A percentile compares a stretch with the other conserved stretches of the same genome.
Evolutionary conservation across 1,284 basidiomycete genomes (phyloP).

Genomic region (Cutaneotrichosporon sp.): DNA sequence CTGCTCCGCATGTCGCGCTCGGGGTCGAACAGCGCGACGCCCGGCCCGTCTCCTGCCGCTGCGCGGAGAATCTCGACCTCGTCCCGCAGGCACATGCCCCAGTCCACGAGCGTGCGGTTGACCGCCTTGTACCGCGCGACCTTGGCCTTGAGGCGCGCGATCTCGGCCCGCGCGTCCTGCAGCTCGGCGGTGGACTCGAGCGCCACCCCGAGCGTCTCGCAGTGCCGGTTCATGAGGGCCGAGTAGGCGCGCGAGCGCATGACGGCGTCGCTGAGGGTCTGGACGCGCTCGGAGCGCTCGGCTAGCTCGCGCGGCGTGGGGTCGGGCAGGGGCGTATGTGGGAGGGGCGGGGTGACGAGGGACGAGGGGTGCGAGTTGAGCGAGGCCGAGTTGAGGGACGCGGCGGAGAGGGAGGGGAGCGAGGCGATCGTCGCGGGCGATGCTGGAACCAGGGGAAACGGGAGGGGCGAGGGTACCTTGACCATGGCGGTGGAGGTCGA

Average conservation of each 20-base stretch:
- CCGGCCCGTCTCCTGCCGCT: background rate
- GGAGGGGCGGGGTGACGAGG: background rate
- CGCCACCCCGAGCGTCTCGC: background rate
- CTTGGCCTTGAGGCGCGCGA: background rate
- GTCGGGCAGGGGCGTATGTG: background rate
- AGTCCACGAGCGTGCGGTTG: conserved; percentile 2
- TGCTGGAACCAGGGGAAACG: background rate
- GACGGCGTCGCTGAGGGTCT: background rate
- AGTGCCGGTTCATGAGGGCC: conserved; percentile 2
- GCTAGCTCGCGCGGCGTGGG: conserved; percentile 4
- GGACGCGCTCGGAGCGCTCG: conserved; percentile 4
- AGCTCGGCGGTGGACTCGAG: background rate
- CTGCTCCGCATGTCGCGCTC: background rate
- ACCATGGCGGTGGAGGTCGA: background rate
- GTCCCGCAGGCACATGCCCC: background rate
- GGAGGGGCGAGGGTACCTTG: background rate
- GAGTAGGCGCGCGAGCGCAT: conserved; percentile 2
- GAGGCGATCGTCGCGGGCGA: background rate
- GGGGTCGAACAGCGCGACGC: conserved; percentile 1
- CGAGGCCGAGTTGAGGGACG: background rate
- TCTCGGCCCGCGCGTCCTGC: background rate
- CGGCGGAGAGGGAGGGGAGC: background rate
- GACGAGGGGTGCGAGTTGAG: background rate
- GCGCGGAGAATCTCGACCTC: conserved; percentile 6
- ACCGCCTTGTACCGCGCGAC: background rate